phyloP scores from a whole-genome alignment of 495 filamentous ascomycete genomes.

The Annulohypoxylon maeteangense region DNA sequence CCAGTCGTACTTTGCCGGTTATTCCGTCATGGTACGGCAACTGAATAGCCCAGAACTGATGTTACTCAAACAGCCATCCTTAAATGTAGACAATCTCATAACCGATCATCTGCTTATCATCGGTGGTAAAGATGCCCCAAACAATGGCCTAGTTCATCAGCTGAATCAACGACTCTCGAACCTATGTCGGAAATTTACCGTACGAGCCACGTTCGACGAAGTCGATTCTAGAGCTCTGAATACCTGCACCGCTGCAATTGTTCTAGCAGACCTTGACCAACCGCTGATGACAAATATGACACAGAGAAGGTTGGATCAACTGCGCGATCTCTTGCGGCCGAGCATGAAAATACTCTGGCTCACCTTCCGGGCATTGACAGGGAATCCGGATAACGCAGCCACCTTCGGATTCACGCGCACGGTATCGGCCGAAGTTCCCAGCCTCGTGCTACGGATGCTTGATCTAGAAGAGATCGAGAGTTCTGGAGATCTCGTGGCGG shows the following conservation, averaged over 20 bases:
- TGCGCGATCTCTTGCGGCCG: slow-evolving; percentile 51
- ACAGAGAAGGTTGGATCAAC: slow-evolving; percentile 37
- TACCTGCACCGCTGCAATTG: slow-evolving; percentile 46
- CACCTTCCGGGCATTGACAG: slow-evolving; percentile 40
- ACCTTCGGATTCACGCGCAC: slow-evolving; percentile 58
- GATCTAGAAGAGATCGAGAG: slow-evolving; percentile 49
- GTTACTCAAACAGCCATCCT: slow-evolving; percentile 16
- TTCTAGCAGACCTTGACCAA: slow-evolving; percentile 53
- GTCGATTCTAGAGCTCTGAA: slow-evolving; percentile 20
- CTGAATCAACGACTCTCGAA: slow-evolving; percentile 34
- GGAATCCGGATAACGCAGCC: slow-evolving; percentile 52
- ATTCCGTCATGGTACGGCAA: slow-evolving; percentile 52
- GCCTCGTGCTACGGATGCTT: slow-evolving; percentile 53
- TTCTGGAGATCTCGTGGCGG: slow-evolving; percentile 31
- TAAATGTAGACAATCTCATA: neutral
- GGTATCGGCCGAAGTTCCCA: slow-evolving; percentile 53
- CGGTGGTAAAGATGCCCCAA: slow-evolving; percentile 34
- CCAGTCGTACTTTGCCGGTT: slow-evolving; percentile 48
- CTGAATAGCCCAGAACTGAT: slow-evolving; percentile 38
- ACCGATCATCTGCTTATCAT: slow-evolving; percentile 50
- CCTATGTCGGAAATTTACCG: slow-evolving; percentile 36
- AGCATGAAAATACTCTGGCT: slow-evolving; percentile 55
- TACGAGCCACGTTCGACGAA: slow-evolving; percentile 38
- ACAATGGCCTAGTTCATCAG: slow-evolving; percentile 29
- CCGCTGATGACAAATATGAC: slow-evolving; percentile 53